Base-by-base conservation (phyloP, 768 basidiomycete species). In the Suillus paluster region DNA sequence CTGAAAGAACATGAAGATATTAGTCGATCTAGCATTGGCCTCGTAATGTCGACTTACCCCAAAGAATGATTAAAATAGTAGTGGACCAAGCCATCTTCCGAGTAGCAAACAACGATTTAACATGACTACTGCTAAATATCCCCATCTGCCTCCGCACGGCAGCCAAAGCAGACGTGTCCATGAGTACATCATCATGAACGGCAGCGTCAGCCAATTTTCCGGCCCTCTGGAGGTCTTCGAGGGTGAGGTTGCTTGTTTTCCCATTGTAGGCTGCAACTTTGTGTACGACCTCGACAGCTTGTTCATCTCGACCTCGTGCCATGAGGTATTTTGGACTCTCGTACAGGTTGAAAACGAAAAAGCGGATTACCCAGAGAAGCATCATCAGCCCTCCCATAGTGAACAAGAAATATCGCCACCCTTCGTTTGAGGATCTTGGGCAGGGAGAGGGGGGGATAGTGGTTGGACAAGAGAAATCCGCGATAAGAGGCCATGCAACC, bases 331-430 rank as follows among this genome's bases (percentile, higher is more conserved):
- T 87, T 1, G 90, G 91, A 62, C 85, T 86, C 71, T 92, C 89
- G 60, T 86, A 79, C 9, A 92, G 79, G 53, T 81, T 75, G 79
- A 93, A 92, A 45, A 84, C 70, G 73, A 88, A 84, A 76, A 88
- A 87, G 25, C 88, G 87, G 27, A 89, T 70, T 12, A 78, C 64
- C 79, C 84, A 90, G 46, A 90, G 76, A 44, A 87, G 19, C 60
- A 92, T 75, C 76, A 89, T 90, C 39, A 91, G 69, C 0, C 86
- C 90, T 8, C 90, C 89, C 84, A 92, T 86, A 14, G 84, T 74
- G 69, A 82, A 89, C n/a, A 90, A 77, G 70, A 90, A 86, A 71
- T 91, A 91, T 25, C 91, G 80, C 91, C 91, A 92, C 21, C 90
- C 90, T 73, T 83, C 71, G 63, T 92, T 91, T 6, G 83, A 79